Evolutionary conservation across 2,329 filamentous ascomycete genomes (phyloP).

Genomic region (Dactylellina parvicollis): DNA sequence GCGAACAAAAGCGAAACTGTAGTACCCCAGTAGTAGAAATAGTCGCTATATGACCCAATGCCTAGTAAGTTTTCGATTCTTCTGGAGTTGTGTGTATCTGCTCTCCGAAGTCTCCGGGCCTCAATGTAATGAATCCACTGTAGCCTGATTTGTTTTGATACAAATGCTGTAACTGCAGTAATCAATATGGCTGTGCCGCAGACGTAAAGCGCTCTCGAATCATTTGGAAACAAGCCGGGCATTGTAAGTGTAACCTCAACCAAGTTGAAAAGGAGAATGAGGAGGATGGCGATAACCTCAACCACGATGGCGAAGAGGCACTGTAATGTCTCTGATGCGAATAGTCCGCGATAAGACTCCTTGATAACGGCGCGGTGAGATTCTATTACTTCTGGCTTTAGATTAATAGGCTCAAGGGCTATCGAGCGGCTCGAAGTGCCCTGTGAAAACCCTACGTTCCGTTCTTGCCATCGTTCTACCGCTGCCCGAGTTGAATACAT

Average conservation of each 20-base stretch:
- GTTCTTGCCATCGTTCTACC: constrained; percentile 51
- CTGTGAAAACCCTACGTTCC: constrained; percentile 36
- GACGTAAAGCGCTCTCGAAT: constrained; percentile 45
- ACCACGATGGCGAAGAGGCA: constrained; percentile 38
- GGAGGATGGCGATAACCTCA: constrained; percentile 34
- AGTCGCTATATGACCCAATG: constrained; percentile 40
- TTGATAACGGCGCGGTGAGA: constrained; percentile 9
- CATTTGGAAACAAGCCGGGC: constrained; percentile 48
- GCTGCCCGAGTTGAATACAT: constrained; percentile 51
- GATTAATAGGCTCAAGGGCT: constrained; percentile 37
- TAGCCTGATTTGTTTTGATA: constrained; percentile 34
- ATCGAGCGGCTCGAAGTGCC: constrained; percentile 38
- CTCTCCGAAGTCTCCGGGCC: constrained; percentile 21
- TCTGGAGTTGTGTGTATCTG: constrained; percentile 42
- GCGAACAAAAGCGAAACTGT: constrained; percentile 42
- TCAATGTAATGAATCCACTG: constrained; percentile 52
- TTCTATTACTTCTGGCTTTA: constrained; percentile 33
- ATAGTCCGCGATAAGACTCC: neutral
- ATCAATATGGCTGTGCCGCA: constrained; percentile 41
- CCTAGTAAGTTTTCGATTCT: constrained; percentile 44
- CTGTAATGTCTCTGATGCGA: constrained; percentile 41
- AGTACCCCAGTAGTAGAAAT: constrained; percentile 51
- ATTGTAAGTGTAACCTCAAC: constrained; percentile 39
- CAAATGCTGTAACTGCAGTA: constrained; percentile 31
- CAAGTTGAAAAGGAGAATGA: constrained; percentile 42